These are phyloP conservation scores for Leccinum angustisporum DNA, from an alignment of 1,284 basidiomycete species.

Conservation along the genomic window DNA sequence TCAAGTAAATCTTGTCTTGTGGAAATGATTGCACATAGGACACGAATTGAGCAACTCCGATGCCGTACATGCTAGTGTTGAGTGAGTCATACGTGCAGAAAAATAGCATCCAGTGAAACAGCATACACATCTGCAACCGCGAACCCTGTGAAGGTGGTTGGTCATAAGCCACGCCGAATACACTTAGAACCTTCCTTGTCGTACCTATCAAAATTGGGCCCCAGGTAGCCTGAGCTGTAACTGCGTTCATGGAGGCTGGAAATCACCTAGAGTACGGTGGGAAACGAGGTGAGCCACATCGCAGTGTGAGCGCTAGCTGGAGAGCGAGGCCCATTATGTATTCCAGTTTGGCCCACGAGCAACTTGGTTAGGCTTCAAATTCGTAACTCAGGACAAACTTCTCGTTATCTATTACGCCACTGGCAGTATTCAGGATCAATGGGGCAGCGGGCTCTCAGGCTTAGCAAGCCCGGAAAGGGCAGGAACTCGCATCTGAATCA, in stretches of 20 bases:
- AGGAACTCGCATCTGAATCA: too few relatives aligned
- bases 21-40: conserved; percentile 23
- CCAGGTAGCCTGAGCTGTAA: conserved; percentile 1
- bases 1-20: conserved; percentile 11
- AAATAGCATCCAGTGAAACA: not conserved
- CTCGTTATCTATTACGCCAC: too few relatives aligned
- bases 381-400: too few relatives aligned
- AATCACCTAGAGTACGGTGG: not conserved
- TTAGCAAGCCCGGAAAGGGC: too few relatives aligned
- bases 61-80: conserved; percentile 13
- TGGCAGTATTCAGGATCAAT: too few relatives aligned
- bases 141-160: not conserved
- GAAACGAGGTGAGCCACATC: not conserved
- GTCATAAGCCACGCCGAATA: not conserved
- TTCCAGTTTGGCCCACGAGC: too few relatives aligned
- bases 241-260: conserved; percentile 1
- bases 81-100: not conserved
- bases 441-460: too few relatives aligned
- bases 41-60: conserved; percentile 14
- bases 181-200: not conserved
- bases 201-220: conserved; percentile 14
- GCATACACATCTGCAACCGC: conserved; percentile 5
- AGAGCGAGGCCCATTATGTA: not conserved
- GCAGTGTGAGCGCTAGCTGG: not conserved
- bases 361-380: too few relatives aligned